A percentile compares a stretch with the other conserved stretches of the same genome.
phyloP scores from a whole-genome alignment of 2,329 filamentous ascomycete species.

The Ophiosphaerella narmari region DNA sequence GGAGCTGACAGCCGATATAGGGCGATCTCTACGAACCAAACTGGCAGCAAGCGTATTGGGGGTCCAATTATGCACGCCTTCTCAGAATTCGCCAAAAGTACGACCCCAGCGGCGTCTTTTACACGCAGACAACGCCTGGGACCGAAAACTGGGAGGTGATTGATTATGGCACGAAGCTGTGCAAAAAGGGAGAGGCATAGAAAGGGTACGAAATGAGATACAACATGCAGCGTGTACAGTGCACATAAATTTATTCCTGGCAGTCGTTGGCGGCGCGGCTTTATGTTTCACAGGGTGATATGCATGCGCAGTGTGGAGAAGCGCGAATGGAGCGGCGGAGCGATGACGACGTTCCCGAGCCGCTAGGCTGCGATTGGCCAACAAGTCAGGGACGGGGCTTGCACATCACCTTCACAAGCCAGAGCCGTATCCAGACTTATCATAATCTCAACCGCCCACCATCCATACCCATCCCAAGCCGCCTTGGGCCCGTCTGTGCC shows the following conservation, averaged over 20 bases:
- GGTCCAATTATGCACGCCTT: constrained; percentile 39
- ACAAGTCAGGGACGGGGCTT: constrained; percentile 13
- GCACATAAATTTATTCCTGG: background rate
- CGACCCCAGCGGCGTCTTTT: constrained; percentile 43
- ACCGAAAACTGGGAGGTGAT: constrained; percentile 42
- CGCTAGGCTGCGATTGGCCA: constrained; percentile 20
- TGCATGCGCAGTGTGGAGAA: constrained; percentile 2
- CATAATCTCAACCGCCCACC: constrained; percentile 5
- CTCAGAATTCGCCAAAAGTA: constrained; percentile 37
- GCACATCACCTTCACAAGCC: constrained; percentile 33
- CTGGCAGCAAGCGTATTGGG: constrained; percentile 45
- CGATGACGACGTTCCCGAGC: constrained; percentile 23
- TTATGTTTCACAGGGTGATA: background rate
- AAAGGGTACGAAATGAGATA: background rate
- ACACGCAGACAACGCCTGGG: constrained; percentile 40
- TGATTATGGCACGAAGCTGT: constrained; percentile 43
- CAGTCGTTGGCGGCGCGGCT: background rate
- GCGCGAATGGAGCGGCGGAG: constrained; percentile 12
- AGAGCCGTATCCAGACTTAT: constrained; percentile 9
- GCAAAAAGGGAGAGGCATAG: constrained; percentile 21
- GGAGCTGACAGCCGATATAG: constrained; percentile 4
- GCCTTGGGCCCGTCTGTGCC: background rate
- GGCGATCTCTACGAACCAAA: constrained; percentile 44
- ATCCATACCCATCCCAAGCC: no score
- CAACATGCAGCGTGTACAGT: no score